Evolutionary conservation across 805 yeast genomes (phyloP), one percentile per base, ranked within the genome.

Genomic region (Suhomyces prunicola): DNA sequence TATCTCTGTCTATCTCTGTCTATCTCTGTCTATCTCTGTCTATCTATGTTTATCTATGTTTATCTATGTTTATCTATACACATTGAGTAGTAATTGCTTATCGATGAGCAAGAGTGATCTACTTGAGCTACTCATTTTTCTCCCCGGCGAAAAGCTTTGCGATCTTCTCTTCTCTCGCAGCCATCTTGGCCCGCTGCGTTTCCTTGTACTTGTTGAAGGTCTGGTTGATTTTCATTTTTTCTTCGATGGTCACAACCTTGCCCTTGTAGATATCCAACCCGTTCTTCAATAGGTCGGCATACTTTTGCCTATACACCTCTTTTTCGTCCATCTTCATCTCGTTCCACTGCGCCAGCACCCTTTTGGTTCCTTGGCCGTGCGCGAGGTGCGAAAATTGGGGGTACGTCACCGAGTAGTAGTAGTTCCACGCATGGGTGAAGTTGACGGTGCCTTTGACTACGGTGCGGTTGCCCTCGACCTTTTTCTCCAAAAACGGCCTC

Each of bases 381-480:
- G 58, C 50, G 23, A 57, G 29, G 17, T 54, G 61, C 44, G 49
- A 57, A 46, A 51, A 57, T 29, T 56, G 42, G 12, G 60, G 54
- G 46, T 60, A 63, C 35, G 47, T 58, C 27, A 59, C 24, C 29
- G 63, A 53, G 54, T 62, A 53, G 55, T 55, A 72, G 52, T 69
- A 72, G 60, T 72, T 72, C 74, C 75, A 72, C 1, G 76, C 75
- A 51, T 72, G 67, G 23, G 65, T 65, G 53, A 62, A 58, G 12
- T 66, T 65, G 31, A 71, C 53, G 40, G 65, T 35, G 46, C 54
- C 58, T 9, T 40, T 31, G 44, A 55, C 46, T 42, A 59, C 42
- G 44, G 54, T 41, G 46, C 50, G 53, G 26, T 48, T 49, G 12
- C 51, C 48, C 41, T 46, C 47, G 41, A 51, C 54, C 24, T 51